Evolutionary conservation across 305 asterid genomes (phyloP), one percentile per base, ranked within the genome.

Genomic region (Fraxinus baroniana): DNA sequence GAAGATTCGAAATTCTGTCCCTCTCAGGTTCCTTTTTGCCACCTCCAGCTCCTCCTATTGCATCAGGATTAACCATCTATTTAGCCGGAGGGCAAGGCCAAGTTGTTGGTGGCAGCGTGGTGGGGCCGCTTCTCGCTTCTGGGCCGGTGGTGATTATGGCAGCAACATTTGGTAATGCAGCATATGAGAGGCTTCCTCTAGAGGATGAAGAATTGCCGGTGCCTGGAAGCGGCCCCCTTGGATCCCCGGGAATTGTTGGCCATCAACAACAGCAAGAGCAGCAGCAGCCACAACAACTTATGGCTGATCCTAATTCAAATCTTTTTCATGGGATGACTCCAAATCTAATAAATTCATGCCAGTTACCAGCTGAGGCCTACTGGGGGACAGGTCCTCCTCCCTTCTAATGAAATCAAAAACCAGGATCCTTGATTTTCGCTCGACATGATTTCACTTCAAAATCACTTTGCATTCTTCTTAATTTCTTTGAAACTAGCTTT

Each of bases 121-220:
- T 91, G 7, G 98, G 98, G 0, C 97, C 92, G 9, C 83, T 94
- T 0, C 32, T 90, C 36, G 92, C 98, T 0, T 89, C 97, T 1
- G 98, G 98, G 0, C 95, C 97, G 12, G 97, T 94, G 5, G 94
- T 93, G 52, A 90, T 94, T 8, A 92, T 94, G 95, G 97, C 98
- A 0, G 97, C 98, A 4, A 93, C 98, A 0, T 94, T 94, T 46
- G 95, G 97, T 0, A 94, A 94, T 85, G 98, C 97, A 0, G 98
- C 95, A 0, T 94, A 93, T 49, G 98, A 94, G 87, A 83, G 98
- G 78, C 90, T 94, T 32, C 98, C 98, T 4, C 83, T 93, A 13
- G 98, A 94, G 76, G 98, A 94, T 0, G 95, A 93, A 17, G 97
- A 93, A 37, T 77, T 86, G 4, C 84, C 89, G 44, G 57, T 39